Conservation (phyloP, 108 stramenopile genomes). For the Epithemia pelagica region DNA sequence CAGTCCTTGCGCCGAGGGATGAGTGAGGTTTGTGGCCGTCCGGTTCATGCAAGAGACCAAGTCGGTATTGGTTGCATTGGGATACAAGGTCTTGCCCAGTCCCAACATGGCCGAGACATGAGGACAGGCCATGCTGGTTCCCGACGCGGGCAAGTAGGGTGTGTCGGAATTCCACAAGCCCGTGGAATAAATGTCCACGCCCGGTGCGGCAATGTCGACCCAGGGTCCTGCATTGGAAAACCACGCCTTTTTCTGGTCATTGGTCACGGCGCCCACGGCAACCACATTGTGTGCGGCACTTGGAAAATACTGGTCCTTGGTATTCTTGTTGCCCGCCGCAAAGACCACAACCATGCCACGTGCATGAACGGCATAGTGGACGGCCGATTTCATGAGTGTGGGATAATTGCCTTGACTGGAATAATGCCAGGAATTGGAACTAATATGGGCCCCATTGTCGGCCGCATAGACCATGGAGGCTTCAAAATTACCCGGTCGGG, state of each 20-base stretch:
- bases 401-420: background rate
- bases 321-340: background rate
- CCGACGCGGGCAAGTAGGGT: background rate
- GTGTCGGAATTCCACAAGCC: background rate
- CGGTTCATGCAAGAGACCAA: background rate
- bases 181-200: background rate
- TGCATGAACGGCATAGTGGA: background rate
- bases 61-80: background rate
- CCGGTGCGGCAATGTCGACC: slow-evolving; percentile 5
- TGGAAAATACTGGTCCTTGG: background rate
- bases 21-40: background rate
- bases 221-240: slow-evolving; percentile 2
- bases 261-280: background rate
- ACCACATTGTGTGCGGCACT: background rate
- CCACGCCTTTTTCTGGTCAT: background rate
- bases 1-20: background rate
- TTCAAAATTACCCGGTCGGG: background rate
- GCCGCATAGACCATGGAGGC: background rate
- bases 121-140: background rate
- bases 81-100: background rate
- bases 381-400: background rate
- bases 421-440: background rate
- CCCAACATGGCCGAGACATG: background rate
- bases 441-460: background rate
- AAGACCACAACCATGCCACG: background rate